These are phyloP conservation scores for Mytilinidion resinicola DNA, from an alignment of 495 filamentous ascomycete genomes.

Conservation along the genomic window DNA sequence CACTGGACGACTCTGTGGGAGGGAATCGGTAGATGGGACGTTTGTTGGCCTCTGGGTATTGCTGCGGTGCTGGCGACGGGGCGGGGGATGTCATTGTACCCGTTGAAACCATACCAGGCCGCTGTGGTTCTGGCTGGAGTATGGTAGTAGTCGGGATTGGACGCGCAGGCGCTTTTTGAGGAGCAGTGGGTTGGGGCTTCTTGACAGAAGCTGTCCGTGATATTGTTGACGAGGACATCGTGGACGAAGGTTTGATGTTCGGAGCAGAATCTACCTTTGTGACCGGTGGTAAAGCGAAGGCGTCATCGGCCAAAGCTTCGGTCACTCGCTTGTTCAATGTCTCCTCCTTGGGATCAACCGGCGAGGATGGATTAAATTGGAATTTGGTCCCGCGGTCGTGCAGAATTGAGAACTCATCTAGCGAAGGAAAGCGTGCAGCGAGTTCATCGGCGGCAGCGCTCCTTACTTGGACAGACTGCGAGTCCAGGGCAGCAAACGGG, in stretches of 20 bases:
- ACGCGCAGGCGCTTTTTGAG: slow-evolving; percentile 19
- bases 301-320: slow-evolving; percentile 82
- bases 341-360: slow-evolving; percentile 43
- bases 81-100: slow-evolving; percentile 85
- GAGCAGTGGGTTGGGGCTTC: slow-evolving; percentile 35
- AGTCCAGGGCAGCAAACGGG: slow-evolving; percentile 84
- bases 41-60: slow-evolving; percentile 36
- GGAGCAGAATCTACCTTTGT: slow-evolving; percentile 19
- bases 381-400: slow-evolving; percentile 83
- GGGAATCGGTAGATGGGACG: slow-evolving; percentile 37
- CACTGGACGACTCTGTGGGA: background rate
- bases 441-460: slow-evolving; percentile 62
- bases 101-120: slow-evolving; percentile 75
- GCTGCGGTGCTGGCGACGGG: slow-evolving; percentile 48
- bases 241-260: slow-evolving; percentile 11
- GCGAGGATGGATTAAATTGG: slow-evolving; percentile 60
- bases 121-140: slow-evolving; percentile 54
- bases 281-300: slow-evolving; percentile 53
- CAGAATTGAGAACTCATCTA: slow-evolving; percentile 88
- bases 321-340: slow-evolving; percentile 70
- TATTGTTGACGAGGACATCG: slow-evolving; percentile 10
- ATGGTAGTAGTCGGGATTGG: slow-evolving; percentile 50
- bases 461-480: slow-evolving; percentile 40
- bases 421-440: slow-evolving; percentile 76
- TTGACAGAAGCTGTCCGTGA: slow-evolving; percentile 26